These are phyloP conservation scores for Diphasiastrum complanatum DNA, from an alignment of 83 land plant genomes.

Conservation along the genomic window DNA sequence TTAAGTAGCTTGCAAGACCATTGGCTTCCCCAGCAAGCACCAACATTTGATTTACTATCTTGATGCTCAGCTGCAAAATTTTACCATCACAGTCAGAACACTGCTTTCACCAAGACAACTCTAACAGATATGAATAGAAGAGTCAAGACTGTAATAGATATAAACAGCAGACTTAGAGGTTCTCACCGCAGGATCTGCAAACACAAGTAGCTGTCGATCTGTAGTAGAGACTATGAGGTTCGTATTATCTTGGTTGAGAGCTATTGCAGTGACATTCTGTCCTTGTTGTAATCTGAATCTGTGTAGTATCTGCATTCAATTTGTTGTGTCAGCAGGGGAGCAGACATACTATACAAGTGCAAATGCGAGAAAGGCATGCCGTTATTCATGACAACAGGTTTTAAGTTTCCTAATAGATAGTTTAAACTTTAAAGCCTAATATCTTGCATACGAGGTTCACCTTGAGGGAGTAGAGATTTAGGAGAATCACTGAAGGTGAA, in stretches of 20 bases:
- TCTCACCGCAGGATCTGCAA: constrained; percentile 95
- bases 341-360: constrained; percentile 2
- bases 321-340: too few species aligned
- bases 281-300: constrained; percentile 54
- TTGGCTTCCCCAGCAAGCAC: constrained; percentile 98
- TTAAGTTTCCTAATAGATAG: not conserved
- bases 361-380: not conserved
- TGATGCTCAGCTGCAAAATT: constrained; percentile 79
- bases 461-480: constrained; percentile 71
- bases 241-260: constrained; percentile 76
- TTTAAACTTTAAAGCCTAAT: not conserved
- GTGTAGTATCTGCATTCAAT: constrained; percentile 83
- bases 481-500: constrained; percentile 64
- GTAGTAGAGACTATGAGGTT: constrained; percentile 90
- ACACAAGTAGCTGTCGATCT: constrained; percentile 72
- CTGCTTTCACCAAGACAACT: not conserved
- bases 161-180: not conserved
- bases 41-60: constrained; percentile 98
- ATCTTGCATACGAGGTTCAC: constrained; percentile 26
- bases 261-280: constrained; percentile 80
- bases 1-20: constrained; percentile 39
- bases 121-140: not conserved
- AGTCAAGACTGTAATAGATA: not conserved
- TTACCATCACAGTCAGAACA: not conserved
- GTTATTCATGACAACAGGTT: not conserved